Base-by-base conservation (phyloP, 2,329 filamentous ascomycete genomes). In the Didymellaceae sp. region DNA sequence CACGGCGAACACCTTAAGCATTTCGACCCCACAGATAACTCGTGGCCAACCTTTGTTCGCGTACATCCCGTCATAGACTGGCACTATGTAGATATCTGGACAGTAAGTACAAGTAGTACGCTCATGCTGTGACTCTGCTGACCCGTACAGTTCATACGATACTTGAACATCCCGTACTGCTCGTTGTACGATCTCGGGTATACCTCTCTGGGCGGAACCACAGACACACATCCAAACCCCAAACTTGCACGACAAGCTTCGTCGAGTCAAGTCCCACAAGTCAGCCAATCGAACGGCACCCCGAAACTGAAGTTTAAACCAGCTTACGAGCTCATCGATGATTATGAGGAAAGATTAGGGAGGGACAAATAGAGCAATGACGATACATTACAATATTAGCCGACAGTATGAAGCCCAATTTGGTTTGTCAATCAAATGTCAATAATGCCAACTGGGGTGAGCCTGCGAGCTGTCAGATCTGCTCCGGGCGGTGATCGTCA, bases 51-150 rank as follows among this genome's bases (percentile, higher is more conserved):
- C 33, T 96, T 97, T 67, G 92, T 97, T 86, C 85, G 94, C 51
- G 82, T 97, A 53, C 91, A 99, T 74, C 93, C 94, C 0, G 89
- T 99, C 8, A 92, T 99, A 67, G 94, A 99, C 74, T 99, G 94
- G 94, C 90, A 94, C 72, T 96, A 97, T 73, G 84, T 85, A 9
- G 93, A 97, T 72, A 93, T 97, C 45, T 97, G 94, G 94, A 85
- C 86, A 14, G 91, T 95, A 68, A 79, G 90, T 80, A 10, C n/a
- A 10, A 8, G 10, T 13, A n/a, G 9, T 8, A 3, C 10, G 14
- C 2, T 7, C 4, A 45, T 1, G 10, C 14, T 14, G 18, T 11
- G n/a, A n/a, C 13, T 38, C 46, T 18, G 45, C 54, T 50, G 17
- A 32, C 18, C 20, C 6, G 5, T 25, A 52, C 53, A 91, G 87